Evolutionary conservation across 345 rosid species (phyloP).

Genomic region (Salix koriyanagi): DNA sequence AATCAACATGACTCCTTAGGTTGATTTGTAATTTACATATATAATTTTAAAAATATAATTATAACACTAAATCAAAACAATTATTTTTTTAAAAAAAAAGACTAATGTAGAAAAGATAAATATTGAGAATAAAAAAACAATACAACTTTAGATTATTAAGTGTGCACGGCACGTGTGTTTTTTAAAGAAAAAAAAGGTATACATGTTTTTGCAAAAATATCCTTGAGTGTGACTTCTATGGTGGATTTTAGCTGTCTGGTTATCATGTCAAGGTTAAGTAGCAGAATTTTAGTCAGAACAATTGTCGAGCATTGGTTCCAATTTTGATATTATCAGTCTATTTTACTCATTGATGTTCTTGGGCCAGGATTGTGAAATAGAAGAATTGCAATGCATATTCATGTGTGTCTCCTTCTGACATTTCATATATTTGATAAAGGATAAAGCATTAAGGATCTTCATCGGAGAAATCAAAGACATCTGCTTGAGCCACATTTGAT

Average conservation of each 20-base stretch:
- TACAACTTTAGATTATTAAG: too few relatives aligned
- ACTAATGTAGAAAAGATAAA: too few relatives aligned
- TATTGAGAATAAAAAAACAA: too few relatives aligned
- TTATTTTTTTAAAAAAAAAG: accelerated
- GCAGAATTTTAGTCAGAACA: neutral
- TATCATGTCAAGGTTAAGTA: neutral
- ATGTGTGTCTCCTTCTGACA: neutral
- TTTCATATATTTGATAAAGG: neutral
- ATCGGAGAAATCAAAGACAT: neutral
- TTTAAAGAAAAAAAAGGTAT: too few relatives aligned
- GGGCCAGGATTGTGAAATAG: neutral
- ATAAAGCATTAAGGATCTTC: neutral
- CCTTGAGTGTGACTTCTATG: neutral
- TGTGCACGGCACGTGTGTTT: too few relatives aligned
- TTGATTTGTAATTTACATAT: too few relatives aligned
- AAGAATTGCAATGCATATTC: neutral
- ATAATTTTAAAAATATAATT: too few relatives aligned
- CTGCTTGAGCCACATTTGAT: conserved; percentile 36
- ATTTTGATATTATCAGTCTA: neutral
- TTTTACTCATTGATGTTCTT: neutral
- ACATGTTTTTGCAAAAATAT: too few relatives aligned
- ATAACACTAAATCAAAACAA: too few relatives aligned
- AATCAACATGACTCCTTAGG: too few relatives aligned
- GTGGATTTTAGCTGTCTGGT: neutral
- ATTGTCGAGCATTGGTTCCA: neutral